phyloP scores from a whole-genome alignment of 805 yeast species.

The Saccharomycopsis schoenii region DNA sequence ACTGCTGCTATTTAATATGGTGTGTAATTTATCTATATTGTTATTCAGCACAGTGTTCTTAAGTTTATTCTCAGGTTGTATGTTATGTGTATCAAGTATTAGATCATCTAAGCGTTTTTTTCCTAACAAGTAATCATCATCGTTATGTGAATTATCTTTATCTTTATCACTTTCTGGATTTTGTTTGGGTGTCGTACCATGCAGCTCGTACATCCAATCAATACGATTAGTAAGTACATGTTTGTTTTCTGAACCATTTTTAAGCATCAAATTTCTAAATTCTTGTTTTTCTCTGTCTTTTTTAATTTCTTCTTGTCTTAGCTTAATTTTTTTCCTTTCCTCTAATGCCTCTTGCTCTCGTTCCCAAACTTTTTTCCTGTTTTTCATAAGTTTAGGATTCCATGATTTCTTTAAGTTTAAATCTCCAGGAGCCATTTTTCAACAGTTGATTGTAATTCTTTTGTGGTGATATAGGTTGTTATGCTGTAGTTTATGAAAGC shows the following conservation, averaged over 20 bases:
- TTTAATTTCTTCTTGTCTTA: conserved; percentile 52
- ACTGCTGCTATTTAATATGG: conserved; percentile 23
- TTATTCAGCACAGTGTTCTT: too few species aligned
- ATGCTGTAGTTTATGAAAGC: too few species aligned
- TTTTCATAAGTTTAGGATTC: conserved; percentile 85
- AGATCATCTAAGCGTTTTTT: conserved; percentile 36
- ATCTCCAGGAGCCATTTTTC: conserved; percentile 58
- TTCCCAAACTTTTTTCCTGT: conserved; percentile 78
- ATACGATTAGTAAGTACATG: conserved; percentile 35
- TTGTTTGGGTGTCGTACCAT: conserved; percentile 26
- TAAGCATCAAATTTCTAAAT: conserved; percentile 35
- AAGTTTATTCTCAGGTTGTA: neutral
- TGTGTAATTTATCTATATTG: conserved; percentile 20
- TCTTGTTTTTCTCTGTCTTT: conserved; percentile 54
- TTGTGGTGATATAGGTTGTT: too few species aligned
- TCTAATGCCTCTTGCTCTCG: conserved; percentile 66
- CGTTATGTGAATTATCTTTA: conserved; percentile 26
- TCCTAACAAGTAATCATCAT: conserved; percentile 49
- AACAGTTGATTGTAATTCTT: too few species aligned
- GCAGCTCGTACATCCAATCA: conserved; percentile 80
- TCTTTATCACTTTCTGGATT: conserved; percentile 20
- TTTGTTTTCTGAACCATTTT: conserved; percentile 29
- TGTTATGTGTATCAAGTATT: conserved; percentile 23
- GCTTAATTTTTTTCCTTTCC: conserved; percentile 57
- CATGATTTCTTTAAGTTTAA: conserved; percentile 88